Evolutionary conservation across 352 stramenopile species (phyloP).

Genomic region (Peronospora farinosa): DNA sequence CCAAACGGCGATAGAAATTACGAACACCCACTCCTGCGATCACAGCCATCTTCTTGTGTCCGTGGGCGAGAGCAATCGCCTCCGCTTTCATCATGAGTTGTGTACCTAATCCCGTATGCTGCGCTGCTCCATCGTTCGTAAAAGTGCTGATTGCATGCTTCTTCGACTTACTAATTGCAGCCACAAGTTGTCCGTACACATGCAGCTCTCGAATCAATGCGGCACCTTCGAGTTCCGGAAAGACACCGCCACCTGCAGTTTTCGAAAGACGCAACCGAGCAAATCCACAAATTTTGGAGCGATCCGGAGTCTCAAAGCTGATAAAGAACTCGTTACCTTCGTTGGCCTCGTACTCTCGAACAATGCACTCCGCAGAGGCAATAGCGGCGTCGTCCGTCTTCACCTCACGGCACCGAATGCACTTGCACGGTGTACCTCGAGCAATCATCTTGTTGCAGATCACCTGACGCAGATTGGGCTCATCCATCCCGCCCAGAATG

Average conservation of each 20-base stretch:
- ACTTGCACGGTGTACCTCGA: constrained; percentile 68
- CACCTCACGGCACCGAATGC: constrained; percentile 89
- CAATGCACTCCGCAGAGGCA: constrained; percentile 53
- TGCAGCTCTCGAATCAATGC: constrained; percentile 88
- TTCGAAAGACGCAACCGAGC: constrained; percentile 73
- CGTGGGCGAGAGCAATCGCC: constrained; percentile 60
- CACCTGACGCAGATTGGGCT: constrained; percentile 88
- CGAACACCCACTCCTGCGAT: constrained; percentile 88
- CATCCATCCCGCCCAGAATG: constrained; percentile 89
- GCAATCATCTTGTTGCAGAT: constrained; percentile 81
- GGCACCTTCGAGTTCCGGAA: constrained; percentile 66
- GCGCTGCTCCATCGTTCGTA: constrained; percentile 35
- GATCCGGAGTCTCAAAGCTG: constrained; percentile 87
- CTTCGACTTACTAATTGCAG: constrained; percentile 37
- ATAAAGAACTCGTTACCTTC: constrained; percentile 89
- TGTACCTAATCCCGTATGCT: constrained; percentile 87
- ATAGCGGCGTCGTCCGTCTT: constrained; percentile 82
- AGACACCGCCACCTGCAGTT: constrained; percentile 58
- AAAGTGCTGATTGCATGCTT: constrained; percentile 19
- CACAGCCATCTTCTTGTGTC: constrained; percentile 79
- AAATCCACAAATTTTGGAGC: constrained; percentile 89
- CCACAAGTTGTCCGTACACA: constrained; percentile 86
- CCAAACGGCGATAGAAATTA: constrained; percentile 87
- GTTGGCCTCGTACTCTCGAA: constrained; percentile 82
- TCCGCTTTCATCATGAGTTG: constrained; percentile 82